phyloP scores from a whole-genome alignment of 2,329 filamentous ascomycete genomes.

The Microsporum canis region DNA sequence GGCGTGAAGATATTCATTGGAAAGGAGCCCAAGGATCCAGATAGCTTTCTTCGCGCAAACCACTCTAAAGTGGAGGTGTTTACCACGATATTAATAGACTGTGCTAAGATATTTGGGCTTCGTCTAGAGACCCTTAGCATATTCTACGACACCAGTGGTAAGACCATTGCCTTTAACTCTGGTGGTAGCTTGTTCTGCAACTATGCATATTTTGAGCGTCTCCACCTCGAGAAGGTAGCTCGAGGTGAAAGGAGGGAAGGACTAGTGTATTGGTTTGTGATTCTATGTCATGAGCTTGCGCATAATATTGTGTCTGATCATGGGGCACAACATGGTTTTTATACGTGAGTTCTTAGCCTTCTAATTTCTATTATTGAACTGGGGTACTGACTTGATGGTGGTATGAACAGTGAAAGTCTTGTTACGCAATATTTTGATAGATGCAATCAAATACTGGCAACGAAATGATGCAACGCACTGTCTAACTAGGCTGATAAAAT shows the following conservation, averaged over 20 bases:
- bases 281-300: slow-evolving; percentile 88
- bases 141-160: slow-evolving; percentile 68
- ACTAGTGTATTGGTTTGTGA: slow-evolving; percentile 82
- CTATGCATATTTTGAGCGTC: slow-evolving; percentile 68
- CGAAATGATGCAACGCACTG: not conserved
- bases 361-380: not conserved
- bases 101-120: slow-evolving; percentile 62
- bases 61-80: slow-evolving; percentile 53
- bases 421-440: slow-evolving; percentile 64
- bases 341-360: slow-evolving; percentile 38
- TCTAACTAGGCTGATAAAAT: not conserved
- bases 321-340: slow-evolving; percentile 68
- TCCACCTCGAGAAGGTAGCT: slow-evolving; percentile 51
- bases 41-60: not conserved
- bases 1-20: slow-evolving; percentile 64
- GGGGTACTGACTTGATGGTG: not conserved
- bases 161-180: slow-evolving; percentile 86
- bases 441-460: slow-evolving; percentile 48
- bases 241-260: slow-evolving; percentile 49
- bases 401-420: slow-evolving; percentile 53
- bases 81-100: slow-evolving; percentile 55
- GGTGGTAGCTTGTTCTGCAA: slow-evolving; percentile 89
- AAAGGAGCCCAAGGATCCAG: slow-evolving; percentile 34
- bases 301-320: slow-evolving; percentile 81
- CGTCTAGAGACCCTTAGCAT: slow-evolving; percentile 62